A percentile compares a stretch with the other conserved stretches of the same genome.
These are phyloP conservation scores for Gynostemma pentaphyllum DNA, from an alignment of 306 rosid species.

Conservation along the genomic window DNA sequence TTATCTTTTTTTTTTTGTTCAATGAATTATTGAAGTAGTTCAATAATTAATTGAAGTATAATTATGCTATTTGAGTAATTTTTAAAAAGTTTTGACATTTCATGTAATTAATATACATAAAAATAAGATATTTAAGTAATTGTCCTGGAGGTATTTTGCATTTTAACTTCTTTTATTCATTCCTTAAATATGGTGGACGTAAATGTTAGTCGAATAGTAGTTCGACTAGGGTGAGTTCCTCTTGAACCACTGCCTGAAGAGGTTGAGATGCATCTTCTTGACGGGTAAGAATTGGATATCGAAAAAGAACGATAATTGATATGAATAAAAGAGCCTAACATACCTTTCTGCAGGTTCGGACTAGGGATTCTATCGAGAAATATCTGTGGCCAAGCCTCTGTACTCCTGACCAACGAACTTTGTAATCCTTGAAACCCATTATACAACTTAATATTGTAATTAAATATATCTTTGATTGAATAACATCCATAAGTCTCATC, in stretches of 20 bases:
- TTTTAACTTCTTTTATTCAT: background rate
- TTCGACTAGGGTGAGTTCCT: conserved; percentile 77
- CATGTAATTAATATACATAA: no score
- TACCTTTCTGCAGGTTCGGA: conserved; percentile 36
- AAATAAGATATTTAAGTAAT: no score
- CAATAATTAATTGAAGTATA: no score
- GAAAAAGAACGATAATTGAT: background rate
- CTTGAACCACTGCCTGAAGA: conserved; percentile 54
- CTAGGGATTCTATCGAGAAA: conserved; percentile 37
- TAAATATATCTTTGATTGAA: background rate
- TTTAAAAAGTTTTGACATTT: no score
- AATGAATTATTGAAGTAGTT: no score
- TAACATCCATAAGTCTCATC: background rate
- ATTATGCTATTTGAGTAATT: no score
- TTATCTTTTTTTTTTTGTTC: background rate
- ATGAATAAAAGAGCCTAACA: background rate
- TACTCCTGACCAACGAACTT: conserved; percentile 18
- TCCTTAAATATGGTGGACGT: conserved; percentile 41
- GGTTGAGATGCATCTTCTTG: conserved; percentile 41
- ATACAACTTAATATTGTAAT: background rate
- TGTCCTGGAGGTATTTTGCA: no score
- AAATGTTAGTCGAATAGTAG: conserved; percentile 60
- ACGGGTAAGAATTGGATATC: conserved; percentile 25
- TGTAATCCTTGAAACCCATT: conserved; percentile 28
- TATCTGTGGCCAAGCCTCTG: conserved; percentile 70